Base-by-base conservation (phyloP, 768 basidiomycete species). In the Butyriboletus loyo region DNA sequence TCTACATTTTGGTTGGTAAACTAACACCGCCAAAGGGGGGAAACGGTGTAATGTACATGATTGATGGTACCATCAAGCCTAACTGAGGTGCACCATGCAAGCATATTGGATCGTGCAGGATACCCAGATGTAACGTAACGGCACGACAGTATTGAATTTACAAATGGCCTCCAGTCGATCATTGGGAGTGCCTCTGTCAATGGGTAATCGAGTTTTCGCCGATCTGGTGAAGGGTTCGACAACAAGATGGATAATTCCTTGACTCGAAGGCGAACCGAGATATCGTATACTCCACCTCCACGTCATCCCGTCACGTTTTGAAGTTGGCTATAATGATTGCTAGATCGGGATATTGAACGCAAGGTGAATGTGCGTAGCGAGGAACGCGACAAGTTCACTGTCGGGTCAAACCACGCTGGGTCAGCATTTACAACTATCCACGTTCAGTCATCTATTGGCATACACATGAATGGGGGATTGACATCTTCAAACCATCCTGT, bases 21-120 rank as follows among this genome's bases (percentile, higher is more conserved):
- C 40, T 53, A 36, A 64, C 49, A 2, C 21, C 1, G 21, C 36
- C 13, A 5, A 24, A 78, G 77, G 77, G 68, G n/a, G 62, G 60
- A 24, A 78, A 78, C 48, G 75, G 77, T 5, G 63, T 78, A 7
- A 50, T 78, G 34, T 77, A 73, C 53, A 59, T 77, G 57, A 70
- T 78, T 31, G 74, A 79, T 49, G 71, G 69, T 37, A 72, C 73
- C 4, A 59, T 78, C 43, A 46, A 59, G 4, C 56, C 46, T 8
- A 50, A 49, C 40, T 66, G 49, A 64, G 28, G 28, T n/a, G 34
- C 24, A 19, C 17, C 9, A 32, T 28, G 24, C 36, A 15, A 24
- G 17, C 8, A 15, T 40, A 39, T 45, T 4, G 38, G 30, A 49
- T 25, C n/a, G 1, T 47, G 43, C 52, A 38, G 7, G 38, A 46